phyloP scores from a whole-genome alignment of 176 grass and related monocot genomes.

The Olyra latifolia region DNA sequence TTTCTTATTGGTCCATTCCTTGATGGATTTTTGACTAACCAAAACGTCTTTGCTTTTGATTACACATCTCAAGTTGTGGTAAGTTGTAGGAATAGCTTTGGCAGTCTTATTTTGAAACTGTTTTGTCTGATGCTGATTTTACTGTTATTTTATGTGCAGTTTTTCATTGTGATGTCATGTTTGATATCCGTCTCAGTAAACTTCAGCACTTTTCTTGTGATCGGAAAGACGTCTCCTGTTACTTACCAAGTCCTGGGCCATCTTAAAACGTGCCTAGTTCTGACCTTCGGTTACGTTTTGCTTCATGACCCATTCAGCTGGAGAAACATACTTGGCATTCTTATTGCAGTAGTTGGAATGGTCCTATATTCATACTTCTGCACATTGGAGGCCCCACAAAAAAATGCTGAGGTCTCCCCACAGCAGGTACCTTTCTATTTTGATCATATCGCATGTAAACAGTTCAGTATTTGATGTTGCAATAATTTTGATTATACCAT shows the following conservation, averaged over 20 bases:
- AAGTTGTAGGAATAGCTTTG: slow-evolving; percentile 42
- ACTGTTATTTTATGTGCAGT: slow-evolving; percentile 43
- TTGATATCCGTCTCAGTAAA: slow-evolving; percentile 89
- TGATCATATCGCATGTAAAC: neutral
- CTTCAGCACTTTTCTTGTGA: slow-evolving; percentile 93
- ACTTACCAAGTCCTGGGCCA: slow-evolving; percentile 93
- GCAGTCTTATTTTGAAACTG: neutral
- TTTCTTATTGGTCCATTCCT: slow-evolving; percentile 90
- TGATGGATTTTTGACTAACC: slow-evolving; percentile 92
- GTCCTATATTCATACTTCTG: slow-evolving; percentile 84
- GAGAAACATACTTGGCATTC: slow-evolving; percentile 92
- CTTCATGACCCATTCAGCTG: slow-evolving; percentile 92
- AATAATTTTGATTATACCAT: neutral
- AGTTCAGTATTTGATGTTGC: neutral
- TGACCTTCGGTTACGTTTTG: slow-evolving; percentile 82
- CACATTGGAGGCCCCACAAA: slow-evolving; percentile 57
- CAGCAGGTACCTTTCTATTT: slow-evolving; percentile 53
- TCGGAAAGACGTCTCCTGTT: slow-evolving; percentile 88
- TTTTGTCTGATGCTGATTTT: slow-evolving; percentile 38
- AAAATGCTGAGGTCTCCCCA: slow-evolving; percentile 46
- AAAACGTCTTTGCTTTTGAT: slow-evolving; percentile 90
- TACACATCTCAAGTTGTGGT: slow-evolving; percentile 97
- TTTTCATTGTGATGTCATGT: slow-evolving; percentile 83
- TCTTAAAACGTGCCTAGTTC: slow-evolving; percentile 91
- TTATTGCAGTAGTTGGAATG: slow-evolving; percentile 82